Base-by-base conservation (phyloP, 1,139 yeast genomes). In the Blastobotrys indianensis region DNA sequence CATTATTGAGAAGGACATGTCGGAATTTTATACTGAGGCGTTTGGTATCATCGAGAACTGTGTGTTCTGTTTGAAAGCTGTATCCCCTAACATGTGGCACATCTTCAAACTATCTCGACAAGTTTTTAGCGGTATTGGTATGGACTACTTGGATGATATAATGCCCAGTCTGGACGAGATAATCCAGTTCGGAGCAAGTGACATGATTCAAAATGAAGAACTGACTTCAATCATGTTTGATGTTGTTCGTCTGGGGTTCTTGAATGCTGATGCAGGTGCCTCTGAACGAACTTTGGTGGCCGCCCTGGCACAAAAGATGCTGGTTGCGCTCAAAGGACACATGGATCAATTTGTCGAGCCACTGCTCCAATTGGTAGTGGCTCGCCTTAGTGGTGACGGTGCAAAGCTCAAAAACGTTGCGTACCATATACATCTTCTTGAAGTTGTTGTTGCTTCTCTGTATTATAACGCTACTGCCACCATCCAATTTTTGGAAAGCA, bases 11-110 rank as follows among this genome's bases (percentile, higher is more conserved):
- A 74, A 82, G 53, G 75, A 75, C 43, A 68, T 86, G 61, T 86
- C 83, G 53, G 95, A 87, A 58, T 87, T 85, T 63, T 81, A 82
- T 60, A 77, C 85, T 33, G 97, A 92, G 64, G 75, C 81, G 37
- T 80, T 88, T 53, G 95, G 87, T 58, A 73, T 92, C 59, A 77
- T 88, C 54, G 97, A 92, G 58, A 87, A 86, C 63, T 79, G 94
- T 28, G 79, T 94, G 0, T 90, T 84, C 63, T 72, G 87, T 49
- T 72, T 85, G 40, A 78, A 94, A 62, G 62, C 70, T 10, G 80
- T 92, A 16, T 78, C 90, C 8, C 85, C 86, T 10, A 67, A 73
- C 37, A 80, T 88, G 74, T 90, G 97, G 96, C 73, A 73, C 41
- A 68, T 82, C 37, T 80, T 87, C 56, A 77, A 73, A 40, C 65